phyloP scores from a whole-genome alignment of 441 rosid species.

The Lepidium campestre region DNA sequence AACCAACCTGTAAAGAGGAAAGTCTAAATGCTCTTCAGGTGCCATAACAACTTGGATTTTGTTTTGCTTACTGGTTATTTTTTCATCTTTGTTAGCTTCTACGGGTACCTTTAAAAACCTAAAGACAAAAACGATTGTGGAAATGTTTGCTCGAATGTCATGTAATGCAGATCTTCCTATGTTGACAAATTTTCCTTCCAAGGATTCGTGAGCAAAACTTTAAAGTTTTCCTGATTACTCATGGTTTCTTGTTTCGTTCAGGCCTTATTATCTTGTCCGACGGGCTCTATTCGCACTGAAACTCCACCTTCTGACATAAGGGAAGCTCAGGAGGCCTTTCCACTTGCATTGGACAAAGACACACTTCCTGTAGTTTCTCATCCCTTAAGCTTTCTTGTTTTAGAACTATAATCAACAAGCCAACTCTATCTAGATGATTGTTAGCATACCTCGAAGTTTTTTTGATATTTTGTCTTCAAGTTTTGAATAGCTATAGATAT shows the following conservation, averaged over 20 bases:
- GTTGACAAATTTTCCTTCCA: not conserved
- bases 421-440: not conserved
- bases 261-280: slow-evolving; percentile 64
- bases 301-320: slow-evolving; percentile 48
- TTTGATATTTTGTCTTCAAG: not conserved
- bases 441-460: not conserved
- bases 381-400: not conserved
- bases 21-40: slow-evolving; percentile 60
- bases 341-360: slow-evolving; percentile 43
- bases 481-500: not conserved
- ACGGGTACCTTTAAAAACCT: too few species aligned
- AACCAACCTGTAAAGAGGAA: slow-evolving; percentile 43
- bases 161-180: not conserved
- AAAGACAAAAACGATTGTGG: not conserved
- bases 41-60: not conserved
- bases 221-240: not conserved
- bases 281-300: slow-evolving; percentile 52
- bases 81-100: too few species aligned
- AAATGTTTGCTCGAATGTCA: not conserved
- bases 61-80: not conserved
- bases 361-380: slow-evolving; percentile 40
- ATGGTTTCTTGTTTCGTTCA: slow-evolving; percentile 20
- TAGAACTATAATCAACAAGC: not conserved
- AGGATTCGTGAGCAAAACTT: not conserved
- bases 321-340: slow-evolving; percentile 54